Evolutionary conservation across 2,329 filamentous ascomycete genomes (phyloP), one percentile per base, ranked within the genome.

Genomic region (Curvularia hawaiiensis): DNA sequence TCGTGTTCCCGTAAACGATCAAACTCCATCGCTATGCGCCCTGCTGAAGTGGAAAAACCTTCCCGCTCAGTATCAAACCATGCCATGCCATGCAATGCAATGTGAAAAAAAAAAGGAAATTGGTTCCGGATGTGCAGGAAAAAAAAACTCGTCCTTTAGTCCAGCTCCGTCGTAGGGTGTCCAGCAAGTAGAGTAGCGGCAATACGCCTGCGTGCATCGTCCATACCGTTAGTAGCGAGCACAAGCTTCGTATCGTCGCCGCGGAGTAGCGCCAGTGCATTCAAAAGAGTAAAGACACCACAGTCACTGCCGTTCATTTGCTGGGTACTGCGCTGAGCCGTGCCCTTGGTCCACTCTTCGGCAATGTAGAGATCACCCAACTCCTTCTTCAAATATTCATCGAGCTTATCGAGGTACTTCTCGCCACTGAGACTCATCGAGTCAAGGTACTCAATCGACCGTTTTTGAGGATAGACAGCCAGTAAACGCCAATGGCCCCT

Each of bases 271-370:
- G 86, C 90, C 47, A 91, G 83, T 16, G 85, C 87, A 68, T 93
- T 94, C 18, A 90, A 85, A 63, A 91, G 86, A 14, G 88, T 85
- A 71, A 91, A 91, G 3, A 92, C 85, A n/a, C 90, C 90, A 64
- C 90, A 93, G 71, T 93, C 90, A 68, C 84, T 86, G 1, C 83
- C 83, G 68, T 93, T 93, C 26, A 77, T 80, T 72, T 93, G 90
- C 3, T 52, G 48, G 4, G 62, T 82, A 35, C 84, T 84, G 16
- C 75, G 73, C 53, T 72, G 69, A 44, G 82, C 79, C n/a, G 76
- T 71, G 8, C 83, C 76, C 1, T 80, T 77, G 24, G 73, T 79
- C 90, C 90, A 93, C 40, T 90, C 87, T 1, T 77, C 75, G 14
- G 78, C 77, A 2, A 80, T 69, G 66, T 84, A 92, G 6, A 76